These are phyloP conservation scores for Neoboletus magnificus DNA, from an alignment of 768 basidiomycete species.

Conservation along the genomic window DNA sequence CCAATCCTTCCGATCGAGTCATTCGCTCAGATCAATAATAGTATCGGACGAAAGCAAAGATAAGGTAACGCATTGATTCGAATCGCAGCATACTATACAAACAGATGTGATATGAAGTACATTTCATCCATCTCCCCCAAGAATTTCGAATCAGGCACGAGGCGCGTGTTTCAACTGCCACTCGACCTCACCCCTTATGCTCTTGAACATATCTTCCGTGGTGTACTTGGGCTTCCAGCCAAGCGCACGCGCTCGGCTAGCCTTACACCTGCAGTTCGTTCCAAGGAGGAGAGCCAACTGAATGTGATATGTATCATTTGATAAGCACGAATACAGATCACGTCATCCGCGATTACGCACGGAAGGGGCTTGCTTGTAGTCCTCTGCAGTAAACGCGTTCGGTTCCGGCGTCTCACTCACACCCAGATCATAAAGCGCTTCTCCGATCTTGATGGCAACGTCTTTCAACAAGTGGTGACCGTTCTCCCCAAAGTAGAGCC, in stretches of 20 bases:
- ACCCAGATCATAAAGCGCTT: conserved; percentile 22
- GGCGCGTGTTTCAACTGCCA: conserved; percentile 10
- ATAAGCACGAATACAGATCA: background rate
- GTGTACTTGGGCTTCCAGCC: conserved; percentile 35
- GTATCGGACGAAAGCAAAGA: background rate
- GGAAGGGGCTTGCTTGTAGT: conserved; percentile 1
- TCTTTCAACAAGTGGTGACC: conserved; percentile 48
- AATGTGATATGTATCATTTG: background rate
- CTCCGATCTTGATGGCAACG: conserved; percentile 41
- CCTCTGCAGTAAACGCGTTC: conserved; percentile 38
- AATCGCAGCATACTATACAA: background rate
- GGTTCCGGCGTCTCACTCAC: conserved; percentile 30
- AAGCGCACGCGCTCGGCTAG: conserved; percentile 19
- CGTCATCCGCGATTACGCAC: conserved; percentile 3
- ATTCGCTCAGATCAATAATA: background rate
- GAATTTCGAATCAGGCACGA: background rate
- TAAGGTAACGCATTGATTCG: background rate
- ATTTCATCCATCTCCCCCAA: background rate
- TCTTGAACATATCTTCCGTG: conserved; percentile 19
- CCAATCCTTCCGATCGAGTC: background rate
- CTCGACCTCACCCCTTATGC: conserved; percentile 21
- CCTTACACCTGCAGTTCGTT: conserved; percentile 19
- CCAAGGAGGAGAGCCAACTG: conserved; percentile 21
- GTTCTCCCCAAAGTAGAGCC: conserved; percentile 52
- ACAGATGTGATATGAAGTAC: background rate